Conservation (phyloP, 805 yeast genomes). For the Candida alai region DNA sequence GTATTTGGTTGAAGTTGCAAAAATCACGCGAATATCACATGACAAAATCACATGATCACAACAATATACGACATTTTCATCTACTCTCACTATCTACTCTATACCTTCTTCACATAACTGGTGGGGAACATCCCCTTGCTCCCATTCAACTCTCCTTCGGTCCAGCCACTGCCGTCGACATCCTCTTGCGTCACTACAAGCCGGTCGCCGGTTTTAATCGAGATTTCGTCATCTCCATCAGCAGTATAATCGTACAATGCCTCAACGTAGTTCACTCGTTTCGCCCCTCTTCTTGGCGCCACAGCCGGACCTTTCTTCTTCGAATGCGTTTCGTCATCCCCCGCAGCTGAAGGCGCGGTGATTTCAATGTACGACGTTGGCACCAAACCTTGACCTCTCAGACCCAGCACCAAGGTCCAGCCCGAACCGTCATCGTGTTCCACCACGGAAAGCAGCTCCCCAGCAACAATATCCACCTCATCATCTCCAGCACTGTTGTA, state of each 20-base stretch:
- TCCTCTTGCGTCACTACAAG: conserved; percentile 57
- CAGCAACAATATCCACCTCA: conserved; percentile 59
- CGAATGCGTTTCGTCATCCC: conserved; percentile 9
- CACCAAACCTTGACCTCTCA: conserved; percentile 67
- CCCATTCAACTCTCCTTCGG: conserved; percentile 68
- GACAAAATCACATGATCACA: no score
- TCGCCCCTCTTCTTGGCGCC: conserved; percentile 73
- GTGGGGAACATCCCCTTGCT: conserved; percentile 54
- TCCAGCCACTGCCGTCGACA: conserved; percentile 86
- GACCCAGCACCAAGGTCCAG: conserved; percentile 64
- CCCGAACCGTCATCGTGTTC: conserved; percentile 86
- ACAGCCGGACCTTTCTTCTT: conserved; percentile 72
- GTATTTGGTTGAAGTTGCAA: no score
- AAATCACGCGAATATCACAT: no score
- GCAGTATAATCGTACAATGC: conserved; percentile 77
- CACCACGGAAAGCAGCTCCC: conserved; percentile 57
- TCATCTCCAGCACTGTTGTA: conserved; percentile 72
- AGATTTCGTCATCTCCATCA: conserved; percentile 75
- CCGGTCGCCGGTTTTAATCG: conserved; percentile 67
- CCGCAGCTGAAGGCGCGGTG: conserved; percentile 9
- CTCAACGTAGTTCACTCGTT: conserved; percentile 56
- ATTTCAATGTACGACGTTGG: conserved; percentile 77
- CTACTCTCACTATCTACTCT: conserved; percentile 7
- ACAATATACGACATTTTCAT: no score
- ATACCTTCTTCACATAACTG: conserved; percentile 51